phyloP scores from a whole-genome alignment of 805 yeast species.

The Naumovozyma baii region DNA sequence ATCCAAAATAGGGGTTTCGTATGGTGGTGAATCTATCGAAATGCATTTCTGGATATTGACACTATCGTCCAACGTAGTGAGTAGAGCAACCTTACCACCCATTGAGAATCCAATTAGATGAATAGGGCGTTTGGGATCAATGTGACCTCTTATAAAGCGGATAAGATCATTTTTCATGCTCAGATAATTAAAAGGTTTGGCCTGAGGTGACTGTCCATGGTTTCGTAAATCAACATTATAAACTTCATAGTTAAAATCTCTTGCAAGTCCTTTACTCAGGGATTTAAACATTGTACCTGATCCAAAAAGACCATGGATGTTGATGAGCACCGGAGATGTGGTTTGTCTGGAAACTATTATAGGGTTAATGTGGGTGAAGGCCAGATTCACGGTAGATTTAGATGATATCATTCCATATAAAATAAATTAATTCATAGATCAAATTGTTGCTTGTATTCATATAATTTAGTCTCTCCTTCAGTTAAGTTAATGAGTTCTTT shows the following conservation, averaged over 20 bases:
- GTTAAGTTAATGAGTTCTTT: too few species aligned
- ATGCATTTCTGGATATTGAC: constrained; percentile 33
- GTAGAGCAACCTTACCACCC: constrained; percentile 52
- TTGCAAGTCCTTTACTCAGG: constrained; percentile 31
- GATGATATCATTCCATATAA: constrained; percentile 4
- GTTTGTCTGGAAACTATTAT: neutral
- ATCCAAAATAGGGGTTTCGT: constrained; percentile 16
- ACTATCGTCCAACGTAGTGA: constrained; percentile 29
- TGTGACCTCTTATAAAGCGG: constrained; percentile 25
- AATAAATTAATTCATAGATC: neutral
- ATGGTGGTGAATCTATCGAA: constrained; percentile 33
- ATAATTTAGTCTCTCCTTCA: too few species aligned
- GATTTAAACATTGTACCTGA: constrained; percentile 36
- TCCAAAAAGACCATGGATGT: constrained; percentile 49
- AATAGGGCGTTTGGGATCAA: constrained; percentile 21
- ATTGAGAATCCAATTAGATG: constrained; percentile 45
- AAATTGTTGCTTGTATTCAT: too few species aligned
- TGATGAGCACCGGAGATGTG: constrained; percentile 32
- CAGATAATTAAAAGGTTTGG: constrained; percentile 36
- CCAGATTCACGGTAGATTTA: constrained; percentile 18
- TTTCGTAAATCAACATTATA: constrained; percentile 44
- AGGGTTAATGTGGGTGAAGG: constrained; percentile 12
- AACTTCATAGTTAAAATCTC: constrained; percentile 25
- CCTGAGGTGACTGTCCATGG: constrained; percentile 43
- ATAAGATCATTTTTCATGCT: constrained; percentile 37